Conservation (phyloP, 1,139 yeast species). For the Candida albicans region DNA sequence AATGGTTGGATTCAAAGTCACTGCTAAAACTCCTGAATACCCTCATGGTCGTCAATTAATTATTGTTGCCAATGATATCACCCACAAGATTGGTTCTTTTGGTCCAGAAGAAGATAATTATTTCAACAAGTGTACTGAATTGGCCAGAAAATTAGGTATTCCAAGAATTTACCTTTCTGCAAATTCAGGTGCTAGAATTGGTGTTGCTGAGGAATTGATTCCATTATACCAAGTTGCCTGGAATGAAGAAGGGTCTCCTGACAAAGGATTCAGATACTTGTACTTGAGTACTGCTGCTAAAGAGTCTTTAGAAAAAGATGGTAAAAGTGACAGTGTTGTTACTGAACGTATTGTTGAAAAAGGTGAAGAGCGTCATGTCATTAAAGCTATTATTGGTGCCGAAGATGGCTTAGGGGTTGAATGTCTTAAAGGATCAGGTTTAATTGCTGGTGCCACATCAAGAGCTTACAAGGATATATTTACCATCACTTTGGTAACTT, state of each 20-base stretch:
- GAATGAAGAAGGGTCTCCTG: conserved; percentile 74
- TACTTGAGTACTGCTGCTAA: conserved; percentile 74
- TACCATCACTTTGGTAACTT: conserved; percentile 93
- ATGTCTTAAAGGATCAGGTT: conserved; percentile 95
- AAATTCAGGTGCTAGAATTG: conserved; percentile 98
- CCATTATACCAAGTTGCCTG: conserved; percentile 91
- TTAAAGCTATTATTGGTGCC: conserved; percentile 84
- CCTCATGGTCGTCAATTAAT: conserved; percentile 94
- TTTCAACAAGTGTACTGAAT: conserved; percentile 89
- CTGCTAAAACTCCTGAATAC: conserved; percentile 93
- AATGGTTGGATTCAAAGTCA: conserved; percentile 94
- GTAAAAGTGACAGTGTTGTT: conserved; percentile 60
- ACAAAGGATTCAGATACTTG: conserved; percentile 87
- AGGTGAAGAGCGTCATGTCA: conserved; percentile 80
- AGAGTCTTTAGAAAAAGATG: conserved; percentile 56
- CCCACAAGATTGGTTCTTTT: conserved; percentile 96
- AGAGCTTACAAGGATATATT: conserved; percentile 96
- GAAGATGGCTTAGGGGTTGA: conserved; percentile 98
- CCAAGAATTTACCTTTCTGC: conserved; percentile 96
- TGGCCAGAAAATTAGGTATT: conserved; percentile 85
- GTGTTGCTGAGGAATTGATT: conserved; percentile 93
- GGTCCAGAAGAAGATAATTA: conserved; percentile 96
- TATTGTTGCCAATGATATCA: conserved; percentile 93
- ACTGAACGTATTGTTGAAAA: conserved; percentile 81
- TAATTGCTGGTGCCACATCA: conserved; percentile 97